A percentile compares a stretch with the other conserved stretches of the same genome.
phyloP scores from a whole-genome alignment of 495 filamentous ascomycete genomes.

The Tuber aestivum region DNA sequence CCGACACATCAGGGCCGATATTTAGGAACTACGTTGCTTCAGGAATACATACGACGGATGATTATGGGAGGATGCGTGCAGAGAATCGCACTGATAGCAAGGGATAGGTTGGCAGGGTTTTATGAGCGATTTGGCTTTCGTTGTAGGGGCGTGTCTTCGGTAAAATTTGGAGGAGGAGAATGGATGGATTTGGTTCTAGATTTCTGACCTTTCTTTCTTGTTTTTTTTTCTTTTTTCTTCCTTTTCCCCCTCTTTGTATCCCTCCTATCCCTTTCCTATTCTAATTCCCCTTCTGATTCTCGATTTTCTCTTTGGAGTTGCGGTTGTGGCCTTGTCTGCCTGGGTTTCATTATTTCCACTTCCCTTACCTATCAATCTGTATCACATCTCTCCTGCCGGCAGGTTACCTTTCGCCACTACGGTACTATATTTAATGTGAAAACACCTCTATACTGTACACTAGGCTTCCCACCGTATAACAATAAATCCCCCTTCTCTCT shows the following conservation, averaged over 20 bases:
- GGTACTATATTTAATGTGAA: neutral
- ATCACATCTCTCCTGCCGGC: neutral
- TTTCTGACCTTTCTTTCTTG: neutral
- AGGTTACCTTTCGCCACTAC: neutral
- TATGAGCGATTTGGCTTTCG: conserved; percentile 73
- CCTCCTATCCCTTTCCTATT: neutral
- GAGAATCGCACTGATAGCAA: conserved; percentile 69
- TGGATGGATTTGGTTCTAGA: conserved; percentile 66
- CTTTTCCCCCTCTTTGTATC: neutral
- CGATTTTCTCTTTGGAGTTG: neutral
- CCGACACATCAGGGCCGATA: conserved; percentile 68
- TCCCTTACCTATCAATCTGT: neutral
- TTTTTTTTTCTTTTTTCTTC: neutral
- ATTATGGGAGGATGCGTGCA: conserved; percentile 59
- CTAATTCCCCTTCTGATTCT: neutral
- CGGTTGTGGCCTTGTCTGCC: neutral
- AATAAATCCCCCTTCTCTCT: neutral
- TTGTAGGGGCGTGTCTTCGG: conserved; percentile 59
- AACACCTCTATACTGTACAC: neutral
- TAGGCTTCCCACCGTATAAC: neutral
- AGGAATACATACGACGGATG: conserved; percentile 66
- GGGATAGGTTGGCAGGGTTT: conserved; percentile 63
- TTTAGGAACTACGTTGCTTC: conserved; percentile 69
- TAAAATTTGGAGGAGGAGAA: conserved; percentile 65
- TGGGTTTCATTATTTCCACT: neutral